Evolutionary conservation across 2,329 filamentous ascomycete species (phyloP).

Genomic region (Aspergillus pseudotamarii): DNA sequence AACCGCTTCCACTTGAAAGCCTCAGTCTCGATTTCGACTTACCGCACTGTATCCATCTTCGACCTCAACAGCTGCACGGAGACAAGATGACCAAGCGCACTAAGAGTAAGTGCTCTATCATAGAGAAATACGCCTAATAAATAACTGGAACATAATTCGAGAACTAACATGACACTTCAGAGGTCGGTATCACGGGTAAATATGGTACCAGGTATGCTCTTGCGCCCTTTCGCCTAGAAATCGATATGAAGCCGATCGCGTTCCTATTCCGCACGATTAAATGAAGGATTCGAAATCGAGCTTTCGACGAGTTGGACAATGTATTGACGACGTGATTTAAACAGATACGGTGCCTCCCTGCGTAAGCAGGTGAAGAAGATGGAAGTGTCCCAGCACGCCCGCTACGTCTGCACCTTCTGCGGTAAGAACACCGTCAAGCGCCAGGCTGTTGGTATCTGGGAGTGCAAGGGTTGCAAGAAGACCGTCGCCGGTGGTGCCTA

Average conservation of each 20-base stretch:
- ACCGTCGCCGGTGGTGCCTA: conserved; percentile 91
- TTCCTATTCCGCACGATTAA: conserved; percentile 15
- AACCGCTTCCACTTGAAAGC: conserved; percentile 37
- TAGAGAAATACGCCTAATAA: not conserved
- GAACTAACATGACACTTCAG: conserved; percentile 41
- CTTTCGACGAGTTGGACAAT: conserved; percentile 10
- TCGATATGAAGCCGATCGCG: conserved; percentile 18
- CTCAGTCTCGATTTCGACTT: conserved; percentile 35
- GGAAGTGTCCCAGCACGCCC: conserved; percentile 98
- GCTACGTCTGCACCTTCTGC: conserved; percentile 98
- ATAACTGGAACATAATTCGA: not conserved
- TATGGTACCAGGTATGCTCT: conserved; percentile 87
- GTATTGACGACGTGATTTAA: conserved; percentile 29
- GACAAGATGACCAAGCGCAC: conserved; percentile 92
- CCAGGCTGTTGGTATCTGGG: conserved; percentile 91
- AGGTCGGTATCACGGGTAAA: conserved; percentile 99
- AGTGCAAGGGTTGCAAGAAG: conserved; percentile 95
- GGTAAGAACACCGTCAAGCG: conserved; percentile 94
- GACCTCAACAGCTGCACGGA: conserved; percentile 40
- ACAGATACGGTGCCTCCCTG: conserved; percentile 96
- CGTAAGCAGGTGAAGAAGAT: conserved; percentile 99
- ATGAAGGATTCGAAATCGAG: conserved; percentile 25
- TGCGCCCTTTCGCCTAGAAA: conserved; percentile 26
- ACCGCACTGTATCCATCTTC: conserved; percentile 41
- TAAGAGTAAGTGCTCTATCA: conserved; percentile 61